Evolutionary conservation across 495 filamentous ascomycete genomes (phyloP).

Genomic region (Pseudomonodictys pantanalensis): DNA sequence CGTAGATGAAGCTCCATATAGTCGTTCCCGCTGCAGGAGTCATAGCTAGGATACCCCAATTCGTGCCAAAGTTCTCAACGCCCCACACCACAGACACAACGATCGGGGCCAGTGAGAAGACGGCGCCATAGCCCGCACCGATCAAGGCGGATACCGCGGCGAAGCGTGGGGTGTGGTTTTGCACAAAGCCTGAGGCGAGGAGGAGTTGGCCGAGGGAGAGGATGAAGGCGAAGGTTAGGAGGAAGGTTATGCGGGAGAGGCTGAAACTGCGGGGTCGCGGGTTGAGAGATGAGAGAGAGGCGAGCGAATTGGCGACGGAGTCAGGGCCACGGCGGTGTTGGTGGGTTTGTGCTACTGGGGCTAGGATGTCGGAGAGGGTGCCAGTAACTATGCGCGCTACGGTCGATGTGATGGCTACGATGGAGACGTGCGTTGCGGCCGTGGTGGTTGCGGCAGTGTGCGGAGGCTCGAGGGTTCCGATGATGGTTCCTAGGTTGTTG

Average conservation of each 20-base stretch:
- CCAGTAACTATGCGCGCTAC: constrained; percentile 80
- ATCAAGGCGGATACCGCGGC: constrained; percentile 76
- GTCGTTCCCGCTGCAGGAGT: constrained; percentile 82
- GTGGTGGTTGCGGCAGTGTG: constrained; percentile 49
- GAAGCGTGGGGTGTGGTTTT: constrained; percentile 66
- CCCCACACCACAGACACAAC: constrained; percentile 95
- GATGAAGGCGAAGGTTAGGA: constrained; percentile 69
- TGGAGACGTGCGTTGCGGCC: constrained; percentile 86
- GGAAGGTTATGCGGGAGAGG: constrained; percentile 75
- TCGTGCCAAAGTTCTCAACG: constrained; percentile 96
- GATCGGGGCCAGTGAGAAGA: constrained; percentile 85
- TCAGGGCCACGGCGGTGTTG: constrained; percentile 36
- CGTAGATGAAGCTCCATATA: constrained; percentile 82
- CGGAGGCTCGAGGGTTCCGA: constrained; percentile 75
- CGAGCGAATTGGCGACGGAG: constrained; percentile 39
- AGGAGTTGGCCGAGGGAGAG: constrained; percentile 74
- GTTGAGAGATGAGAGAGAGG: constrained; percentile 34
- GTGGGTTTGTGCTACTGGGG: constrained; percentile 54
- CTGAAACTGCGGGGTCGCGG: constrained; percentile 47
- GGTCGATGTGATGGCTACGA: constrained; percentile 88
- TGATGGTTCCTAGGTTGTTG: constrained; percentile 93
- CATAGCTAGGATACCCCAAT: constrained; percentile 93
- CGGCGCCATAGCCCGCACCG: constrained; percentile 87
- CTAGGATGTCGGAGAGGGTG: constrained; percentile 80
- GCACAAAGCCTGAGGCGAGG: constrained; percentile 67